Percentiles rank a stretch among this genome's conserved stretches.
Conservation (phyloP, 1,139 yeast species). For the Saccharomyces hybrid region DNA sequence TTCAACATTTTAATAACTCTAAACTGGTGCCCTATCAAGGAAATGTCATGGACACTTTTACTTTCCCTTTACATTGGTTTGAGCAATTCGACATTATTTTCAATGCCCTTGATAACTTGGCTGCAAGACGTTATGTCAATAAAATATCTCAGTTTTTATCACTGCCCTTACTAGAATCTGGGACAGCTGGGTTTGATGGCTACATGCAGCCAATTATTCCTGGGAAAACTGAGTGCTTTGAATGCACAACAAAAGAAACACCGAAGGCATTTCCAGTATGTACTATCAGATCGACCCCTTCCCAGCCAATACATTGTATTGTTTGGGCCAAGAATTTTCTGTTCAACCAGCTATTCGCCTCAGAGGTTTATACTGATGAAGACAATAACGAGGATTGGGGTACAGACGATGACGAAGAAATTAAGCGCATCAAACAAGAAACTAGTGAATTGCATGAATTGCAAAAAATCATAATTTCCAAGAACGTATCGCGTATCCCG, state of each 20-base stretch:
- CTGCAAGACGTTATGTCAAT: constrained; percentile 87
- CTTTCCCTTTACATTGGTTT: constrained; percentile 79
- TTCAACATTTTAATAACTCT: constrained; percentile 63
- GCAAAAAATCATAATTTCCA: too few relatives aligned
- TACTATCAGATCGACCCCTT: constrained; percentile 93
- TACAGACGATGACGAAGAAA: constrained; percentile 58
- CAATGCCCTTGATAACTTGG: constrained; percentile 90
- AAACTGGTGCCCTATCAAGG: constrained; percentile 76
- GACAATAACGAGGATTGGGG: too few relatives aligned
- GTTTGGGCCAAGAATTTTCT: constrained; percentile 96
- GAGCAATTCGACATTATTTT: constrained; percentile 65
- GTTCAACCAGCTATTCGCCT: constrained; percentile 67
- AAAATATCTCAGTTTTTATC: constrained; percentile 65
- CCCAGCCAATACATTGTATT: constrained; percentile 91
- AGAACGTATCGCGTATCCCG: too few relatives aligned
- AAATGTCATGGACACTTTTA: constrained; percentile 69
- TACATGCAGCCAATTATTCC: constrained; percentile 90
- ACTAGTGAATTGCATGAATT: constrained; percentile 68
- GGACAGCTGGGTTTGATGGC: constrained; percentile 92
- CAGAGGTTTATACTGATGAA: too few relatives aligned
- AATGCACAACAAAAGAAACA: constrained; percentile 77
- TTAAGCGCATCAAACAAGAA: constrained; percentile 61
- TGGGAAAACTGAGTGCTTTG: constrained; percentile 82
- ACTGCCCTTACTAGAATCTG: constrained; percentile 82
- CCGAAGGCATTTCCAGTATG: constrained; percentile 94